Evolutionary conservation across 2,329 filamentous ascomycete genomes (phyloP).

Genomic region (Exophiala viscosa): DNA sequence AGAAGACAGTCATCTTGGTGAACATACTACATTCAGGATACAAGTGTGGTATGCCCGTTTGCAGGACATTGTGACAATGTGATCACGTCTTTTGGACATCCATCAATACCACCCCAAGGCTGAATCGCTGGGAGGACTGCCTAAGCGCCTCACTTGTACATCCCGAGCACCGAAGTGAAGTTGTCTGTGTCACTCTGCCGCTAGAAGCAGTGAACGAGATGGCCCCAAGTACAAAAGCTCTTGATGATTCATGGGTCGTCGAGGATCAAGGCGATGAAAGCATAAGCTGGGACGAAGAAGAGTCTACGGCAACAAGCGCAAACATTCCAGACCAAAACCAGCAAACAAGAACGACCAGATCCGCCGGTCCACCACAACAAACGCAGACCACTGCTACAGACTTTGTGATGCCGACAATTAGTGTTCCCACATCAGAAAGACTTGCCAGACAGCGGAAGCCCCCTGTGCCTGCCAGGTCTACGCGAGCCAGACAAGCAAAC

Average conservation of each 20-base stretch:
- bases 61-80: too few relatives aligned
- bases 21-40: too few relatives aligned
- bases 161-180: neutral
- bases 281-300: conserved; percentile 16
- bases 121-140: neutral
- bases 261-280: conserved; percentile 14
- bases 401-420: conserved; percentile 27
- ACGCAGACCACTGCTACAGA: conserved; percentile 3
- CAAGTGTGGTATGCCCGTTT: too few relatives aligned
- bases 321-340: neutral
- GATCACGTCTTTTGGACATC: too few relatives aligned
- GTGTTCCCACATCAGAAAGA: conserved; percentile 4
- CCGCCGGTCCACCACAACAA: conserved; percentile 5
- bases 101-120: too few relatives aligned
- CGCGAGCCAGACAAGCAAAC: conserved; percentile 1
- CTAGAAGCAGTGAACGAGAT: neutral
- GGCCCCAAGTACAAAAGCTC: conserved; percentile 2
- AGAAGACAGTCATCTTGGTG: neutral
- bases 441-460: conserved; percentile 9
- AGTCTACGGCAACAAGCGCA: neutral
- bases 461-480: neutral
- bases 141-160: neutral
- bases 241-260: conserved; percentile 20
- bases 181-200: too few relatives aligned
- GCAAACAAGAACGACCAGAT: neutral